Conservation (phyloP, 169 alveolate species). For the Perkinsus olseni region DNA sequence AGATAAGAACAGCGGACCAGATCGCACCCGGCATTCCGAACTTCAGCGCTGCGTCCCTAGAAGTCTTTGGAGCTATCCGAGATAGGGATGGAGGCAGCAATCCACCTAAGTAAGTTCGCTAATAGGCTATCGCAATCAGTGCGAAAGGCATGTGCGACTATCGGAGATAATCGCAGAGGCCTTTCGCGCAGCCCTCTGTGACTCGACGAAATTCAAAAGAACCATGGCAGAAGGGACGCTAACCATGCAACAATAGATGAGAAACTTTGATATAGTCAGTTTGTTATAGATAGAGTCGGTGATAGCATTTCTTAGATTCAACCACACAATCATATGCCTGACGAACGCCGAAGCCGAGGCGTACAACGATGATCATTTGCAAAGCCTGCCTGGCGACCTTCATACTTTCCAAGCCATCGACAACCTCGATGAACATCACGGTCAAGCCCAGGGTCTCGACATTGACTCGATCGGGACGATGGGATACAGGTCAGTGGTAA, state of each 20-base stretch:
- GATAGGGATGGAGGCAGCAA: not conserved
- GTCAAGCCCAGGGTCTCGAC: too few relatives aligned
- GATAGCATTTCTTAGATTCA: too few relatives aligned
- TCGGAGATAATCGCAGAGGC: not conserved
- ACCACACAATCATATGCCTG: not conserved
- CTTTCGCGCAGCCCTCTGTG: too few relatives aligned
- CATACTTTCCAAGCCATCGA: too few relatives aligned
- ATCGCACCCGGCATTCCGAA: not conserved
- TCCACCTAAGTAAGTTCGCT: not conserved
- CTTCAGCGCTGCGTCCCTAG: not conserved
- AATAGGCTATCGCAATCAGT: not conserved
- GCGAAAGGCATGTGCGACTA: not conserved
- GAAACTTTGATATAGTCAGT: too few relatives aligned
- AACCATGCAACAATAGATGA: not conserved
- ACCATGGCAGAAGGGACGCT: too few relatives aligned
- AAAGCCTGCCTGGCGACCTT: not conserved
- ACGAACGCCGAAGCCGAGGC: not conserved
- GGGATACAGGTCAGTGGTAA: too few relatives aligned
- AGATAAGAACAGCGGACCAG: not conserved
- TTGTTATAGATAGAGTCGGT: too few relatives aligned
- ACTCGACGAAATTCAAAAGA: too few relatives aligned
- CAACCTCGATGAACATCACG: too few relatives aligned
- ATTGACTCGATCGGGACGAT: too few relatives aligned
- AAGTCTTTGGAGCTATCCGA: not conserved
- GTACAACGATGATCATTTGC: not conserved